Evolutionary conservation across 1,139 yeast genomes (phyloP).

Genomic region (Geotrichum aggregatum): DNA sequence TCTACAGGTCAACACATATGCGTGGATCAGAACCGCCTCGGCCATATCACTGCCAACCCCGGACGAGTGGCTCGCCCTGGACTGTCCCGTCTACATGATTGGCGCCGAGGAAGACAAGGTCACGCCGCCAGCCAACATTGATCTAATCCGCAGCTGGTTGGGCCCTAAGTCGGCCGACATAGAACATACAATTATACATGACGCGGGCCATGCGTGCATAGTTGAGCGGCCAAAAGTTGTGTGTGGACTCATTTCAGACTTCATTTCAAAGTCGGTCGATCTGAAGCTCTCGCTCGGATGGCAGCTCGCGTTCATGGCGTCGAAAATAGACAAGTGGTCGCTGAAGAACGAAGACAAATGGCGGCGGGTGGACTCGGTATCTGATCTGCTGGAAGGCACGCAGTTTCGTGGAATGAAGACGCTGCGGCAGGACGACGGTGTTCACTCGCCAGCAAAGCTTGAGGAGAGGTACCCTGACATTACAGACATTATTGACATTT

Average conservation of each 20-base stretch:
- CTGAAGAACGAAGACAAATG: constrained; percentile 71
- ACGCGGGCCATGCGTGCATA: constrained; percentile 65
- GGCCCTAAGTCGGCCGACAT: constrained; percentile 26
- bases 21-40: constrained; percentile 51
- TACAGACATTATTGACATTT: constrained; percentile 63
- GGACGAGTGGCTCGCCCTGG: constrained; percentile 42
- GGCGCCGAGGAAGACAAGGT: constrained; percentile 58
- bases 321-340: constrained; percentile 71
- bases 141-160: constrained; percentile 29
- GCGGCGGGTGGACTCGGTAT: constrained; percentile 54
- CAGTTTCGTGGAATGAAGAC: constrained; percentile 73
- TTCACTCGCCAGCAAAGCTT: constrained; percentile 55
- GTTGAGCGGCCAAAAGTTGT: constrained; percentile 61
- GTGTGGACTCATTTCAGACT: constrained; percentile 60
- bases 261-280: constrained; percentile 47
- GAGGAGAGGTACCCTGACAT: constrained; percentile 51
- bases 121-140: constrained; percentile 46
- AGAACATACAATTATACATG: constrained; percentile 41
- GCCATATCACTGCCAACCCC: constrained; percentile 47
- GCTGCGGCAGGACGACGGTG: constrained; percentile 57
- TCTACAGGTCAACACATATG: constrained; percentile 54
- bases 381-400: constrained; percentile 43
- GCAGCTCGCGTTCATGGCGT: constrained; percentile 51
- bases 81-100: constrained; percentile 46
- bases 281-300: constrained; percentile 54